phyloP scores from a whole-genome alignment of 305 asterid species.

The Fraxinus velutina region DNA sequence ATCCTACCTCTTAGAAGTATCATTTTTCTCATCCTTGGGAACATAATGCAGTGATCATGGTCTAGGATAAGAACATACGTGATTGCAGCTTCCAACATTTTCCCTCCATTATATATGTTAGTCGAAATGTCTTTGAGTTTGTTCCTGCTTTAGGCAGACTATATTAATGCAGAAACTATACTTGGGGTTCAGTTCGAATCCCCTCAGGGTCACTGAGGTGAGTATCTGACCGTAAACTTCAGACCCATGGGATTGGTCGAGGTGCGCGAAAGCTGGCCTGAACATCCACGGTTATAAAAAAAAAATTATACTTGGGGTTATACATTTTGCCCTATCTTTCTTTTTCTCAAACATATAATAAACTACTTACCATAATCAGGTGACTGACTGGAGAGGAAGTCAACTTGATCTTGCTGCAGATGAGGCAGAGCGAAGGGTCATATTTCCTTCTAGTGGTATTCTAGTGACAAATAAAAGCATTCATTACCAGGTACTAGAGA shows the following conservation, averaged over 20 bases:
- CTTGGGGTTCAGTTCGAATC: too few relatives aligned
- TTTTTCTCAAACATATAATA: background rate
- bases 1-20: background rate
- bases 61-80: background rate
- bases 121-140: background rate
- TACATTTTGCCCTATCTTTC: background rate
- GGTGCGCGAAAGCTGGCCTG: too few relatives aligned
- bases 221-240: too few relatives aligned
- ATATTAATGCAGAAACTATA: background rate
- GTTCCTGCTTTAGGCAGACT: background rate
- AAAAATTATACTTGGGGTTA: too few relatives aligned
- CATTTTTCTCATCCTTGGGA: background rate
- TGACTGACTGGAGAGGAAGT: constrained; percentile 77
- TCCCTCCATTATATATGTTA: background rate
- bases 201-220: too few relatives aligned
- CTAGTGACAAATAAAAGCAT: constrained; percentile 59
- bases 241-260: too few relatives aligned
- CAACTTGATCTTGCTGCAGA: constrained; percentile 66
- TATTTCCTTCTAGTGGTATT: constrained; percentile 71
- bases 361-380: constrained; percentile 40
- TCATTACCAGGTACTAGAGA: constrained; percentile 50
- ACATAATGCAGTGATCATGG: background rate
- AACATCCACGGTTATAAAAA: too few relatives aligned
- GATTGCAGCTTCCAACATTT: background rate
- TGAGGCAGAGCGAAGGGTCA: constrained; percentile 49